A percentile compares a stretch with the other conserved stretches of the same genome.
Evolutionary conservation across 352 stramenopile genomes (phyloP).

Genomic region (Globisporangium radiosum): DNA sequence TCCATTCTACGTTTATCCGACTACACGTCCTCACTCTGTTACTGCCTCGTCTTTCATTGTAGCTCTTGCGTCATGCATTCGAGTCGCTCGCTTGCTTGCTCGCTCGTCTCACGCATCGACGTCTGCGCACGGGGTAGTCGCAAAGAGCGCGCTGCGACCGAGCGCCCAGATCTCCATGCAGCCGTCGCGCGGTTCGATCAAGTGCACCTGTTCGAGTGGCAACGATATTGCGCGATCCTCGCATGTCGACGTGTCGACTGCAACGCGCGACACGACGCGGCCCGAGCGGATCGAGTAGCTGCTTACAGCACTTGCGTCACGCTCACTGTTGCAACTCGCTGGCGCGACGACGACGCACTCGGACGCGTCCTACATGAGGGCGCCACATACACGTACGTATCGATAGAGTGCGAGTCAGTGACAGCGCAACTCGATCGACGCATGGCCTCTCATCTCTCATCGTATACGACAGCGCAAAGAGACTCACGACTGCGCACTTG

Average conservation of each 20-base stretch:
- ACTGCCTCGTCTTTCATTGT: too few relatives aligned
- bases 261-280: constrained; percentile 11
- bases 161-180: constrained; percentile 33
- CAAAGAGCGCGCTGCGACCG: constrained; percentile 30
- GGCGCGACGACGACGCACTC: constrained; percentile 35
- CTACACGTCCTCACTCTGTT: too few relatives aligned
- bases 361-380: constrained; percentile 11
- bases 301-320: constrained; percentile 15
- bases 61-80: background rate
- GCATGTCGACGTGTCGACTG: constrained; percentile 9
- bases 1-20: too few relatives aligned
- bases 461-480: too few relatives aligned
- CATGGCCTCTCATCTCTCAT: too few relatives aligned
- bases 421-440: background rate
- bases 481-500: constrained; percentile 26
- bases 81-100: background rate
- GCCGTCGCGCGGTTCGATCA: constrained; percentile 10
- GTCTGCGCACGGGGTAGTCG: background rate
- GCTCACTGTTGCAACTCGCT: constrained; percentile 4
- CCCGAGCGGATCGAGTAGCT: constrained; percentile 25
- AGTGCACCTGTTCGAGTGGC: constrained; percentile 32
- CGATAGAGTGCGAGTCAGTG: background rate
- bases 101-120: background rate
- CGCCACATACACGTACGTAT: background rate
- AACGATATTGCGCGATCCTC: constrained; percentile 1